Evolutionary conservation across 1,284 basidiomycete genomes (phyloP), one percentile per base, ranked within the genome.

Genomic region (Dichomitus squalens): DNA sequence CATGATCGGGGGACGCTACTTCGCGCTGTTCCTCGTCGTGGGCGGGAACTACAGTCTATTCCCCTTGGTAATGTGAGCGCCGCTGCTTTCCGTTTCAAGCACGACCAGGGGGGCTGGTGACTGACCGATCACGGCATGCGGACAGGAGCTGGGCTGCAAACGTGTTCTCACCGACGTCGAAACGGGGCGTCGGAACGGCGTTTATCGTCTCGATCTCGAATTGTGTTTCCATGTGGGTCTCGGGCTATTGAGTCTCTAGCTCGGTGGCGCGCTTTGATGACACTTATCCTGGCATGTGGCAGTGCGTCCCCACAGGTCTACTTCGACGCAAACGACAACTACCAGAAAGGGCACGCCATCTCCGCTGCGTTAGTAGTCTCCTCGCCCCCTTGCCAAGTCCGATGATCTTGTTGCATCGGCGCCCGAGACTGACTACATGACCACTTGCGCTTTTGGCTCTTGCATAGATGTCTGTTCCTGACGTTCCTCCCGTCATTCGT

Each of bases 271-370:
- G 33, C 33, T 35, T 39, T 43, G 52, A 8, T 51, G 29, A 31
- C 29, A 31, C 29, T 5, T 6, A 29, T 7, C 31, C 4, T n/a
- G n/a, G n/a, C 4, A 8, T 52, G 6, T 31, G 29, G 1, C 55
- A 84, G 82, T 33, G 82, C 81, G 0, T 79, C 81, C 1, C 82
- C 82, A n/a, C 82, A 84, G 66, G 74, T 84, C 4, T 84, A 84
- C 60, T 83, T 83, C 60, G 82, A 84, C 63, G 70, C 77, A 0
- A 69, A 78, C 41, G 77, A 81, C 53, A 66, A 73, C 9, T 84
- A 72, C 68, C 74, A 80, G 18, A 81, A 80, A 64, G 82, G 80
- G 0, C 81, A 83, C 65, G 81, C 77, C 0, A 81, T 83, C 48
- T 74, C 79, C 21, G 81, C 80, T 20, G 80, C 67, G 80, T 81